Evolutionary conservation across 1,284 basidiomycete species (phyloP).

Genomic region (Porogramme epimiltina): DNA sequence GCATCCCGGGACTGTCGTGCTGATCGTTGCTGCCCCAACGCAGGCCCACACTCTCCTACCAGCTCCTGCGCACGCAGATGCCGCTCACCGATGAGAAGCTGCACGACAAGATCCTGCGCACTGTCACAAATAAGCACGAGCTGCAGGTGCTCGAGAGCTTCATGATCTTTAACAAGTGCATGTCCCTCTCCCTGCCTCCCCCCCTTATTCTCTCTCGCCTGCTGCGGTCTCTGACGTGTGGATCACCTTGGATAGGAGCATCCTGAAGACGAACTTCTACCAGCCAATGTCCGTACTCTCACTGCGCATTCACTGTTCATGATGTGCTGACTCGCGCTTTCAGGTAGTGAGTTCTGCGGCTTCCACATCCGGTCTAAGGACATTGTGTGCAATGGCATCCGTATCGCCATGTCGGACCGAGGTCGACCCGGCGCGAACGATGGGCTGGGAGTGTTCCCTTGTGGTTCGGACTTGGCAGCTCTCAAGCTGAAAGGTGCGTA

Average conservation of each 20-base stretch:
- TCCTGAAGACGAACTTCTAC: conserved; percentile 98
- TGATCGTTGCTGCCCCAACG: neutral
- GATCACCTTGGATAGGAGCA: conserved; percentile 66
- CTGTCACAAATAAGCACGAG: conserved; percentile 89
- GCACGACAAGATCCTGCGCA: conserved; percentile 84
- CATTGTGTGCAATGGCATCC: conserved; percentile 96
- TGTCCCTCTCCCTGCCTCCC: conserved; percentile 13
- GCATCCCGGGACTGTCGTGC: neutral
- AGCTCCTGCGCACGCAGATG: conserved; percentile 88
- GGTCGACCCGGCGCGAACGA: conserved; percentile 74
- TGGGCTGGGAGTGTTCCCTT: conserved; percentile 69
- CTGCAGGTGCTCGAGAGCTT: conserved; percentile 94
- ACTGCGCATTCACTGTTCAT: no score
- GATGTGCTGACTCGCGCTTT: neutral
- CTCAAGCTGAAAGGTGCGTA: conserved; percentile 69
- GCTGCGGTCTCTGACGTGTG: conserved; percentile 1
- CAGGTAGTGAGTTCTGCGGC: conserved; percentile 89
- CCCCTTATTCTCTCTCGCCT: no score
- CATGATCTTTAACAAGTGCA: conserved; percentile 94
- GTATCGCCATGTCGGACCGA: conserved; percentile 89
- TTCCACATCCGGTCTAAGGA: conserved; percentile 99
- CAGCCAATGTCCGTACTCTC: conserved; percentile 88
- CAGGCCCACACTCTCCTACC: conserved; percentile 94
- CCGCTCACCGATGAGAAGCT: conserved; percentile 88
- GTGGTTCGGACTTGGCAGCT: conserved; percentile 66